A percentile compares a stretch with the other conserved stretches of the same genome.
phyloP scores from a whole-genome alignment of 805 yeast species.

The Lachancea lanzarotensis region DNA sequence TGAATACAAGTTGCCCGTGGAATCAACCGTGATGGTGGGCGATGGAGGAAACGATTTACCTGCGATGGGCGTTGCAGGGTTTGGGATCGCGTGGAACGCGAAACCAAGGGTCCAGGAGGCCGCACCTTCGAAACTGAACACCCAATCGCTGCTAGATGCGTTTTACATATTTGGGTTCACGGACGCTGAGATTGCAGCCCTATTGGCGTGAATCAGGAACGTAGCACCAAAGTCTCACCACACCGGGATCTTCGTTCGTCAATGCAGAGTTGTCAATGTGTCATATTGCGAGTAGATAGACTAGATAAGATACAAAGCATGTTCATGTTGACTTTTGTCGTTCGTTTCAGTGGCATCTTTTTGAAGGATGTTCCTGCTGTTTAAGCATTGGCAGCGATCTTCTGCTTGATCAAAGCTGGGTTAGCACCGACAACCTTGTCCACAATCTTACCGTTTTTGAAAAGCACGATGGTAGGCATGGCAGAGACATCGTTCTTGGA shows the following conservation, averaged over 20 bases:
- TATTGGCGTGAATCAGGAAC: conserved; percentile 14
- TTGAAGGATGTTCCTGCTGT: too few relatives aligned
- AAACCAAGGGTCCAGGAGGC: conserved; percentile 81
- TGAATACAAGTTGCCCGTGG: conserved; percentile 45
- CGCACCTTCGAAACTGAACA: conserved; percentile 80
- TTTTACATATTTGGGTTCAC: conserved; percentile 74
- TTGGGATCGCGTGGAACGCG: conserved; percentile 96
- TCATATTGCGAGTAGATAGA: neutral
- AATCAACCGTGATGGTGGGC: conserved; percentile 74
- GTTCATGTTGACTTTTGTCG: neutral
- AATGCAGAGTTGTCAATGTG: neutral
- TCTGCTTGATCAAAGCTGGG: conserved; percentile 74
- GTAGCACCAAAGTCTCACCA: too few relatives aligned
- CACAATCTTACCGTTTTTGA: conserved; percentile 76
- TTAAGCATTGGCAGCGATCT: conserved; percentile 48
- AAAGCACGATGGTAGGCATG: conserved; percentile 66
- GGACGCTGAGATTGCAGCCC: conserved; percentile 44
- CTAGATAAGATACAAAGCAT: neutral
- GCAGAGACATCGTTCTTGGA: conserved; percentile 53
- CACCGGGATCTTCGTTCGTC: too few relatives aligned
- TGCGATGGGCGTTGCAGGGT: conserved; percentile 90
- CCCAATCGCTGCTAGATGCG: conserved; percentile 64
- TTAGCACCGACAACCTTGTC: conserved; percentile 85
- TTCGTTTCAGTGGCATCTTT: too few relatives aligned
- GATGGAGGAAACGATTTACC: conserved; percentile 95